Evolutionary conservation across 2,329 filamentous ascomycete genomes (phyloP).

Genomic region (Phyllachora maydis): DNA sequence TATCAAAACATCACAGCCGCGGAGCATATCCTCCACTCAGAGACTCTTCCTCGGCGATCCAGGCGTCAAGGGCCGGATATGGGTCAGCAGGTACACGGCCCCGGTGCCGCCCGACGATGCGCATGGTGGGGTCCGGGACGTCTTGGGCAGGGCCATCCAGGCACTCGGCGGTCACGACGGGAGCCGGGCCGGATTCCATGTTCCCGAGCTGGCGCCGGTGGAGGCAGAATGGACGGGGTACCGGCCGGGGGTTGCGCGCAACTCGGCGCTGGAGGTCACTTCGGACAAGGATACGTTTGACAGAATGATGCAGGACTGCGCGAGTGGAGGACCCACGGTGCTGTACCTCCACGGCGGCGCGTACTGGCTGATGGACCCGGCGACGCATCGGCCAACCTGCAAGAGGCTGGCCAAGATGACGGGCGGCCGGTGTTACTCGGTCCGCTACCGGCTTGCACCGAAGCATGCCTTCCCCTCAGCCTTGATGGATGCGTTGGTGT

Average conservation of each 20-base stretch:
- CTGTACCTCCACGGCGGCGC: conserved; percentile 63
- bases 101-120: conserved; percentile 33
- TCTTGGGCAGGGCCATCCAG: conserved; percentile 35
- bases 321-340: conserved; percentile 38
- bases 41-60: conserved; percentile 37
- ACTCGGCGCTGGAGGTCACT: conserved; percentile 29
- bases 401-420: conserved; percentile 44
- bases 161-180: conserved; percentile 20
- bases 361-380: conserved; percentile 52
- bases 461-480: conserved; percentile 57
- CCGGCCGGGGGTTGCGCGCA: conserved; percentile 27
- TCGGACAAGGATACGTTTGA: conserved; percentile 44
- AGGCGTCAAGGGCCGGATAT: conserved; percentile 58
- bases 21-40: conserved; percentile 41
- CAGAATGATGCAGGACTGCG: conserved; percentile 46
- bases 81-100: conserved; percentile 54
- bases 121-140: conserved; percentile 33
- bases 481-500: conserved; percentile 49
- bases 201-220: conserved; percentile 33
- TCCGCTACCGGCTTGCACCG: conserved; percentile 57
- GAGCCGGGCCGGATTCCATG: conserved; percentile 9
- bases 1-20: conserved; percentile 21
- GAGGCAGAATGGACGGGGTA: conserved; percentile 64
- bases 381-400: conserved; percentile 36
- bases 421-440: conserved; percentile 46